phyloP scores from a whole-genome alignment of 768 basidiomycete genomes.

The Pisolithus marmoratus region DNA sequence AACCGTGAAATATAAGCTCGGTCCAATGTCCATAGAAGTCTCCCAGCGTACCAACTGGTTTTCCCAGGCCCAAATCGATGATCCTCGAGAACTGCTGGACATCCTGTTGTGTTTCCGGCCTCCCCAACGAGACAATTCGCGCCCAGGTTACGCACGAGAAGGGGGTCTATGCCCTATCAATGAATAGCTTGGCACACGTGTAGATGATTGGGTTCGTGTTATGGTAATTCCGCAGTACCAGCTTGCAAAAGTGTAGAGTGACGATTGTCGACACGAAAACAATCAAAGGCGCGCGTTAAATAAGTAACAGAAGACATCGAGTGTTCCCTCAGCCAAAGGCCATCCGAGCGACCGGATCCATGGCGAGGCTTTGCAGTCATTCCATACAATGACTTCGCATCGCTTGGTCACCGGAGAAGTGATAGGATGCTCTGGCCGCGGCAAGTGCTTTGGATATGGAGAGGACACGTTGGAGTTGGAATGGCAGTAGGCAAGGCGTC shows the following conservation, averaged over 20 bases:
- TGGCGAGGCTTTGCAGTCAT: slow-evolving; percentile 98
- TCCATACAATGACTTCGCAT: slow-evolving; percentile 98
- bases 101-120: slow-evolving; percentile 85
- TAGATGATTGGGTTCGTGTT: slow-evolving; percentile 90
- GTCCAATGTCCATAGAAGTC: neutral
- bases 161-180: slow-evolving; percentile 88
- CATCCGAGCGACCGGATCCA: slow-evolving; percentile 69
- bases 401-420: no score
- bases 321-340: slow-evolving; percentile 92
- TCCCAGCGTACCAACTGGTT: slow-evolving; percentile 70
- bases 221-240: slow-evolving; percentile 86
- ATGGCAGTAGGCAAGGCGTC: no score
- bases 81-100: slow-evolving; percentile 87
- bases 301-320: slow-evolving; percentile 80
- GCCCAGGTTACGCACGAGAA: slow-evolving; percentile 88
- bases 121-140: slow-evolving; percentile 93
- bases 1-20: neutral
- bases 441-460: no score
- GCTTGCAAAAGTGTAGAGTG: slow-evolving; percentile 96
- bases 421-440: no score
- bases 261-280: slow-evolving; percentile 97
- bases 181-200: slow-evolving; percentile 95
- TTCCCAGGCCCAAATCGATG: slow-evolving; percentile 85
- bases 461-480: no score
- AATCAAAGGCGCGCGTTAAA: slow-evolving; percentile 83